Conservation (phyloP, 192 early-diverging fungal genomes). For the Coemansia sp. region DNA sequence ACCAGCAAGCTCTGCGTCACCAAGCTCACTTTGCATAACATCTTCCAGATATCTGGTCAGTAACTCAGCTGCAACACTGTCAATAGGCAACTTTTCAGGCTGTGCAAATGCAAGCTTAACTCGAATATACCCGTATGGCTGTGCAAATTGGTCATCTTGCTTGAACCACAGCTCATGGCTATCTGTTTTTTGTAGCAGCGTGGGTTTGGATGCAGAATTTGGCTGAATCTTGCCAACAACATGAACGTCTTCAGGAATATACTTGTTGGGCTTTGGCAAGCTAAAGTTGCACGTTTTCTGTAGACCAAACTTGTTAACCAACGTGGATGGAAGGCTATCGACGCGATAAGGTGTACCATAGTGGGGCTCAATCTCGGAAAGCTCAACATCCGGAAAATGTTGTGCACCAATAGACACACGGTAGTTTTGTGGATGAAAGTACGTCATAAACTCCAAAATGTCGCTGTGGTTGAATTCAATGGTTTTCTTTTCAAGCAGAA, state of each 20-base stretch:
- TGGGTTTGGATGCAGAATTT: slow-evolving; percentile 10
- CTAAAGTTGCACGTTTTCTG: slow-evolving; percentile 3
- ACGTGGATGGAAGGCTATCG: not conserved
- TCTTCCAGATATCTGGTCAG: slow-evolving; percentile 56
- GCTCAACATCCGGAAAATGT: slow-evolving; percentile 16
- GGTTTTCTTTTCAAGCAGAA: slow-evolving; percentile 65
- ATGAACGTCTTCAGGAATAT: slow-evolving; percentile 29
- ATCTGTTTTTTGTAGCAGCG: slow-evolving; percentile 15
- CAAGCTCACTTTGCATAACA: slow-evolving; percentile 63
- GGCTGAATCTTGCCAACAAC: not conserved
- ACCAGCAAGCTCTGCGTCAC: slow-evolving; percentile 77
- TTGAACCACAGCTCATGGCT: slow-evolving; percentile 79
- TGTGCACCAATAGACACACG: slow-evolving; percentile 45
- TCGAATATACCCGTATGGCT: slow-evolving; percentile 65
- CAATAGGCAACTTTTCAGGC: slow-evolving; percentile 33
- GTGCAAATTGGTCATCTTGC: slow-evolving; percentile 84
- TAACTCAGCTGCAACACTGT: slow-evolving; percentile 60
- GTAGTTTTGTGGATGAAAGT: slow-evolving; percentile 61
- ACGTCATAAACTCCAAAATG: slow-evolving; percentile 61
- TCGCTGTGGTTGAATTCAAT: slow-evolving; percentile 58
- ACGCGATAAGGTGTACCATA: slow-evolving; percentile 78
- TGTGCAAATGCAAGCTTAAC: slow-evolving; percentile 3
- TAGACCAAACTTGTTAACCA: not conserved
- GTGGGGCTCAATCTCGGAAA: slow-evolving; percentile 59
- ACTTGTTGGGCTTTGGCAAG: slow-evolving; percentile 14